A percentile compares a stretch with the other conserved stretches of the same genome.
Conservation (phyloP, 371 early-diverging fungal genomes). For the Mucor irregularis region DNA sequence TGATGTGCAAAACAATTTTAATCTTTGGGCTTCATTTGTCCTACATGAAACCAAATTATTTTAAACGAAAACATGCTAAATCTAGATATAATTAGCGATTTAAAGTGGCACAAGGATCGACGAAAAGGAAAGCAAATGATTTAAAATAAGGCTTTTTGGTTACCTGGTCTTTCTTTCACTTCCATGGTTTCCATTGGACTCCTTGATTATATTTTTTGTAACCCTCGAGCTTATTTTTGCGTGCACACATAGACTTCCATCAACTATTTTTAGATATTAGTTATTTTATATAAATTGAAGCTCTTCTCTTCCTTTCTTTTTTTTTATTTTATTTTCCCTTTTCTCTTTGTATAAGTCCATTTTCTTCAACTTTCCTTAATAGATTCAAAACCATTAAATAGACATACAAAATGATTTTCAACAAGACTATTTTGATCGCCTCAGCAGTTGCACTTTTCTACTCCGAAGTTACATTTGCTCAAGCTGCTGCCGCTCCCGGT, state of each 20-base stretch:
- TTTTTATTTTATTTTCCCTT: background rate
- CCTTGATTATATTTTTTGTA: background rate
- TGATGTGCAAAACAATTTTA: background rate
- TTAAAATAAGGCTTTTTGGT: background rate
- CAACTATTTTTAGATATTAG: conserved; percentile 1
- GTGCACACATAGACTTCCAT: background rate
- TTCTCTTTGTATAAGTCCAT: background rate
- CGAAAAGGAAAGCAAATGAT: conserved; percentile 13
- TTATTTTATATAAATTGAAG: too few relatives aligned
- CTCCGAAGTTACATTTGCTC: conserved; percentile 4
- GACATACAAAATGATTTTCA: conserved; percentile 18
- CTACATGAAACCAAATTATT: conserved; percentile 8
- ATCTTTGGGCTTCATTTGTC: conserved; percentile 2
- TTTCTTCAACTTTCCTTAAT: too few relatives aligned
- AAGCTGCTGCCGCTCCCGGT: background rate
- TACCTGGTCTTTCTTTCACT: conserved; percentile 12
- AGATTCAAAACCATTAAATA: background rate
- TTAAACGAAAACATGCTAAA: background rate
- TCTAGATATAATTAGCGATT: background rate
- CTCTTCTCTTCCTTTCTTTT: background rate
- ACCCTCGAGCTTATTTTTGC: conserved; percentile 4
- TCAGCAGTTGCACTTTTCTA: conserved; percentile 19
- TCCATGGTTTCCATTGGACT: conserved; percentile 22
- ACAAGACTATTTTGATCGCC: conserved; percentile 12
- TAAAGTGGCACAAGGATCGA: conserved; percentile 14